Evolutionary conservation across 768 basidiomycete species (phyloP).

Genomic region (Boletus eberwhitei): DNA sequence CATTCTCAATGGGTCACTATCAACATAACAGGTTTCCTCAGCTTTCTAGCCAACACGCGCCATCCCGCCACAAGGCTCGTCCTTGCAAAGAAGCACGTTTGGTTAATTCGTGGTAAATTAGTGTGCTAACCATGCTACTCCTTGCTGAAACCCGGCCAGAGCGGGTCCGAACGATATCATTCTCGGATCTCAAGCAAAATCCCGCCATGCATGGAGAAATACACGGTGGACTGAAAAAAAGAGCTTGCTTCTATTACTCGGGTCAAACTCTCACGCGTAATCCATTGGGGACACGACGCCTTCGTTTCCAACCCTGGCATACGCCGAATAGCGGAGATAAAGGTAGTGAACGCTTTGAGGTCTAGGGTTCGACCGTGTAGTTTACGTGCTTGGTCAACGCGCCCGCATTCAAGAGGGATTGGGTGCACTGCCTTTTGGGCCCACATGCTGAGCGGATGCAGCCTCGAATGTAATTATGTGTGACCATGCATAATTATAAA

Average conservation of each 20-base stretch:
- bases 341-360: neutral
- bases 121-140: too few species aligned
- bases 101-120: too few species aligned
- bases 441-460: neutral
- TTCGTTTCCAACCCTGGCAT: neutral
- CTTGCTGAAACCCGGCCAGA: neutral
- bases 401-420: neutral
- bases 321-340: constrained; percentile 1
- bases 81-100: neutral
- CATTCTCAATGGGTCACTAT: neutral
- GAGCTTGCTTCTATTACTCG: neutral
- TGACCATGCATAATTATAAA: too few species aligned
- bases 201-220: neutral
- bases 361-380: neutral
- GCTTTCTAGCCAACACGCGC: neutral
- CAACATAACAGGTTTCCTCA: neutral
- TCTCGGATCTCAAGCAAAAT: neutral
- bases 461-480: too few species aligned
- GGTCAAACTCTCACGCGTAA: neutral
- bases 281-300: neutral
- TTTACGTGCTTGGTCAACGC: neutral
- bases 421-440: neutral
- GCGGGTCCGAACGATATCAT: neutral
- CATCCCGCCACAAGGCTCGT: neutral
- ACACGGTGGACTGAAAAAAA: neutral